phyloP scores from a whole-genome alignment of 352 stramenopile genomes.

The Phytophthora gonapodyides region DNA sequence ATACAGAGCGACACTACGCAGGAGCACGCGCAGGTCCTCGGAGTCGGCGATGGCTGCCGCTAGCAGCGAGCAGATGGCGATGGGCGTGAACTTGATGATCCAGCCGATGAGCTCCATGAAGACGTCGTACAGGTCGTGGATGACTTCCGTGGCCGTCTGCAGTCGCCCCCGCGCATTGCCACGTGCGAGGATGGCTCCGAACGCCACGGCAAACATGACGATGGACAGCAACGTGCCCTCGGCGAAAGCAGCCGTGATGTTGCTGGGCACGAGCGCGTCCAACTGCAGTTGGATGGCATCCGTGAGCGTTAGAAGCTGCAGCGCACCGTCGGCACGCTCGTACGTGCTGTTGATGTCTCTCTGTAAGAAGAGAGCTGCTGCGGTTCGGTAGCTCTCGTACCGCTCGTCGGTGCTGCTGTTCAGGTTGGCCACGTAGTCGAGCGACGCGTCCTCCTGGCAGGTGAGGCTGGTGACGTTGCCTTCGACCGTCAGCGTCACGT shows the following conservation, averaged over 20 bases:
- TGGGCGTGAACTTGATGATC: conserved; percentile 48
- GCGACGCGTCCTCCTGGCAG: conserved; percentile 11
- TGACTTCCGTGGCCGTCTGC: conserved; percentile 29
- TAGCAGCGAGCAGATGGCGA: conserved; percentile 72
- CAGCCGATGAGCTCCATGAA: conserved; percentile 55
- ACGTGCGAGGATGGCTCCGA: conserved; percentile 38
- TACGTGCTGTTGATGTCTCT: conserved; percentile 45
- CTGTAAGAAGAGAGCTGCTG: conserved; percentile 32
- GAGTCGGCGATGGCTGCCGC: conserved; percentile 54
- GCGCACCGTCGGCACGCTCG: conserved; percentile 4
- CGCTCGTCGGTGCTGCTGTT: conserved; percentile 33
- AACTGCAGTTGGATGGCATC: conserved; percentile 37
- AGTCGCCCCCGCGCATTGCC: conserved; percentile 17
- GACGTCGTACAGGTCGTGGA: conserved; percentile 46
- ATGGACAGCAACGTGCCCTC: conserved; percentile 48
- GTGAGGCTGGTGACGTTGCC: conserved; percentile 20
- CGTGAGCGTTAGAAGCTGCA: conserved; percentile 27
- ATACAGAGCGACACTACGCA: conserved; percentile 50
- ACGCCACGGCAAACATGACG: conserved; percentile 53
- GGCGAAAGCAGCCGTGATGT: conserved; percentile 44
- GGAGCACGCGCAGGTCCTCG: conserved; percentile 25
- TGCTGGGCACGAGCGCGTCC: conserved; percentile 45
- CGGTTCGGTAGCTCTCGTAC: conserved; percentile 25
- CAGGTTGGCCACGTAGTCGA: conserved; percentile 18
- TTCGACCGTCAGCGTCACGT: conserved; percentile 20